Evolutionary conservation across 164 flowering plant species (phyloP), one percentile per base, ranked within the genome.

Genomic region (Nymphaea thermarum): DNA sequence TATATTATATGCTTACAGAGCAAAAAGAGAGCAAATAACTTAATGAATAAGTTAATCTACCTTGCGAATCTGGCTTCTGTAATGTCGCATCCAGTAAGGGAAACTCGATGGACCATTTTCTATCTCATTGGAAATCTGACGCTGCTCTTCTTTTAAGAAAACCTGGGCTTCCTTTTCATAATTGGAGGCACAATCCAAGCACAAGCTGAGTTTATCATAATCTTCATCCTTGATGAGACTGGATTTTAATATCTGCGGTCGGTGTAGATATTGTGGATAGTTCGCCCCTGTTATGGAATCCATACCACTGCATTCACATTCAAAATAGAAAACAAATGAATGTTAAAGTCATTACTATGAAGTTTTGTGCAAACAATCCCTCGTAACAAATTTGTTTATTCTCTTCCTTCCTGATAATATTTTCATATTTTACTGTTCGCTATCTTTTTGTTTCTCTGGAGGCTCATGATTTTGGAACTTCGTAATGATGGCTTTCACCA

Each of bases 41-140:
- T 8, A 51, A 51, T 51, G 57, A 5, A 51, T 51, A 51, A 51
- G 14, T 8, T 51, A 51, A 51, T 51, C 57, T 51, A 87, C 93
- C 90, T 85, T 84, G 51, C 71, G 85, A 64, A 74, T 60, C 18
- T 80, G 72, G 16, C 67, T 18, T 67, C 73, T 74, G 18, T 78
- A 77, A 25, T 78, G 75, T 67, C 85, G 87, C 64, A 88, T 83
- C 93, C 93, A 90, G 66, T 77, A 75, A 64, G 94, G 97, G 79
- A 82, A 72, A n/a, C 68, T 65, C 60, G 69, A 60, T 57, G 80
- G 66, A 53, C 73, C 68, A 66, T 71, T 73, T 43, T 73, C 72
- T 43, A 25, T 57, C 57, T 80, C 75, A 66, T 76, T 68, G 62
- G 41, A 47, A 66, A 66, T 51, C 8, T 51, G 57, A 8, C 5